Conservation (phyloP, 768 basidiomycete species). For the Lentinula boryana region DNA sequence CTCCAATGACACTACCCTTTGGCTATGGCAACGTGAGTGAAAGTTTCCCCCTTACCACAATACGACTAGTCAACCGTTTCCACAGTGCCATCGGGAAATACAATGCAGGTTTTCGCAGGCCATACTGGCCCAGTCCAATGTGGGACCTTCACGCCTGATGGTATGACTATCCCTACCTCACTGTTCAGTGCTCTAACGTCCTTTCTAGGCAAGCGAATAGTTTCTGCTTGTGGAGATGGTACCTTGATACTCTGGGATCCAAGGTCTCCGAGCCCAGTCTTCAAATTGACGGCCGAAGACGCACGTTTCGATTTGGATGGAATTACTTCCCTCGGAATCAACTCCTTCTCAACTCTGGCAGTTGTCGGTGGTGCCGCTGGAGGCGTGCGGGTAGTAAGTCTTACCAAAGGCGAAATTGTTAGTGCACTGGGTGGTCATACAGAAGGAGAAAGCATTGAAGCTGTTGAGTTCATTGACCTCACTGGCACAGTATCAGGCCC, state of each 20-base stretch:
- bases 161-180: conserved; percentile 26
- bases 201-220: conserved; percentile 70
- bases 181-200: neutral
- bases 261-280: conserved; percentile 65
- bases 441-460: conserved; percentile 86
- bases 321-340: conserved; percentile 83
- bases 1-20: conserved; percentile 87
- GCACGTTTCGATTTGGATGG: conserved; percentile 76
- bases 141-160: conserved; percentile 90
- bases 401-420: conserved; percentile 82
- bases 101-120: conserved; percentile 93
- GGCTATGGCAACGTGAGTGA: conserved; percentile 92
- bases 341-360: conserved; percentile 82
- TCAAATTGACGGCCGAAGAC: conserved; percentile 70
- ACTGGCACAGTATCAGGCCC: conserved; percentile 48
- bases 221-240: conserved; percentile 82
- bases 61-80: neutral
- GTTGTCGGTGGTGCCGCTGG: conserved; percentile 87
- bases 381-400: conserved; percentile 78
- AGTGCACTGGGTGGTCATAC: conserved; percentile 75
- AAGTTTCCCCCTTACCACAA: neutral
- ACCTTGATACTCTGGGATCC: conserved; percentile 90
- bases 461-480: conserved; percentile 77
- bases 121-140: conserved; percentile 81
- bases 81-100: conserved; percentile 90